Percentiles rank a stretch among this genome's conserved stretches.
Evolutionary conservation across 1,284 basidiomycete genomes (phyloP).

Genomic region (Leccinum variabile): DNA sequence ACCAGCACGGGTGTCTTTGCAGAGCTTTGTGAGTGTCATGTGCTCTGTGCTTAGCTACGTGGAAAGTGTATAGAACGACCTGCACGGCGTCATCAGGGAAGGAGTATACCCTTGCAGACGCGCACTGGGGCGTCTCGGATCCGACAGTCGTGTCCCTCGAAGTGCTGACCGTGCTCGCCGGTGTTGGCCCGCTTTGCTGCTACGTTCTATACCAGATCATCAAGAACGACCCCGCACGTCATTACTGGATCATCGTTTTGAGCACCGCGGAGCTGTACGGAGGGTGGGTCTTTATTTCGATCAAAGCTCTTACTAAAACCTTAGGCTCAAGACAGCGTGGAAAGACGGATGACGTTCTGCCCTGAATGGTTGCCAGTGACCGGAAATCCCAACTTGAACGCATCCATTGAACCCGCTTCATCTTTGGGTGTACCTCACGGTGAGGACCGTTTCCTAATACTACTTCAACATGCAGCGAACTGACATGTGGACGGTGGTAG

Average conservation of each 20-base stretch:
- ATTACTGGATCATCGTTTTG: conserved; percentile 80
- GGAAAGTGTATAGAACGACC: neutral
- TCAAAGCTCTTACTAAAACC: neutral
- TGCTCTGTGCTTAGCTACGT: neutral
- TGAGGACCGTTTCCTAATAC: conserved; percentile 30
- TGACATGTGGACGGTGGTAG: neutral
- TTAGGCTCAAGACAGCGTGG: neutral
- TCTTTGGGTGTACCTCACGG: conserved; percentile 56
- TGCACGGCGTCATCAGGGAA: conserved; percentile 40
- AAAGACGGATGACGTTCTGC: conserved; percentile 81
- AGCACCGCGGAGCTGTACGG: conserved; percentile 77
- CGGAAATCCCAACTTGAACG: conserved; percentile 69
- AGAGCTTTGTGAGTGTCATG: conserved; percentile 62
- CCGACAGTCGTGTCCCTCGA: conserved; percentile 80
- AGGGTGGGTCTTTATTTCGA: conserved; percentile 47
- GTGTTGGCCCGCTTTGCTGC: conserved; percentile 69
- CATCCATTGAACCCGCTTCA: conserved; percentile 55
- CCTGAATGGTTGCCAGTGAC: conserved; percentile 72
- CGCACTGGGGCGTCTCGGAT: conserved; percentile 77
- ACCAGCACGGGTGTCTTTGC: conserved; percentile 69
- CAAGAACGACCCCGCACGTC: conserved; percentile 61
- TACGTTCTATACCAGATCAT: conserved; percentile 67
- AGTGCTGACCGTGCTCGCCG: conserved; percentile 71
- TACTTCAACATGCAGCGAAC: conserved; percentile 4
- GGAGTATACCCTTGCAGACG: conserved; percentile 76